A percentile compares a stretch with the other conserved stretches of the same genome.
Evolutionary conservation across 305 asterid species (phyloP).

Genomic region (Withania somnifera): DNA sequence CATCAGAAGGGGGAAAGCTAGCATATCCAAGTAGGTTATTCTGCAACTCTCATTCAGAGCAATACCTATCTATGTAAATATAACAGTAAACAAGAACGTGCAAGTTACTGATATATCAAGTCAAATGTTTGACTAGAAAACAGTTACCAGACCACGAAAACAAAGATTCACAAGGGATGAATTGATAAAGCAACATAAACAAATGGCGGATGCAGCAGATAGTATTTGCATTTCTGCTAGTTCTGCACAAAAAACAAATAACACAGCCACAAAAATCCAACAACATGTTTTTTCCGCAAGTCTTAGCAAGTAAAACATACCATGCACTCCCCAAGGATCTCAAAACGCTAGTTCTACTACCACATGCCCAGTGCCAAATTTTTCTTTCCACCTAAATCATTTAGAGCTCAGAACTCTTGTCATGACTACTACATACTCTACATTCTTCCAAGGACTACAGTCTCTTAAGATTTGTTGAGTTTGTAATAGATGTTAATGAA

Average conservation of each 20-base stretch:
- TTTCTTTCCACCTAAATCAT: background rate
- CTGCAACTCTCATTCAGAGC: background rate
- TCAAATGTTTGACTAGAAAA: background rate
- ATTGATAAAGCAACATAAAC: background rate
- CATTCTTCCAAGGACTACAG: background rate
- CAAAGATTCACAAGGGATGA: background rate
- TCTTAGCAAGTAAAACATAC: background rate
- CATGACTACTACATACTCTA: background rate
- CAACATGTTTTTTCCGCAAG: background rate
- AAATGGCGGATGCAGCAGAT: background rate
- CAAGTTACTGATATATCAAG: background rate
- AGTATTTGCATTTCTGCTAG: background rate
- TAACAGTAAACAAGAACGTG: background rate
- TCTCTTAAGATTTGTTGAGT: background rate
- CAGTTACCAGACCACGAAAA: background rate
- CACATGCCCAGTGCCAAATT: background rate
- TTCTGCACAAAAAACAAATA: background rate
- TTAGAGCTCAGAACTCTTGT: background rate
- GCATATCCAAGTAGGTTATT: background rate
- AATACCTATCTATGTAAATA: background rate
- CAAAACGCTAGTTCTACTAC: background rate
- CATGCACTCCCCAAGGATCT: background rate
- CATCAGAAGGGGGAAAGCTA: background rate
- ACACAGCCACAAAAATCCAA: background rate
- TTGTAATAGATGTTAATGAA: background rate